These are phyloP conservation scores for Xanthoparmelia taractica DNA, from an alignment of 495 filamentous ascomycete species.

Conservation along the genomic window DNA sequence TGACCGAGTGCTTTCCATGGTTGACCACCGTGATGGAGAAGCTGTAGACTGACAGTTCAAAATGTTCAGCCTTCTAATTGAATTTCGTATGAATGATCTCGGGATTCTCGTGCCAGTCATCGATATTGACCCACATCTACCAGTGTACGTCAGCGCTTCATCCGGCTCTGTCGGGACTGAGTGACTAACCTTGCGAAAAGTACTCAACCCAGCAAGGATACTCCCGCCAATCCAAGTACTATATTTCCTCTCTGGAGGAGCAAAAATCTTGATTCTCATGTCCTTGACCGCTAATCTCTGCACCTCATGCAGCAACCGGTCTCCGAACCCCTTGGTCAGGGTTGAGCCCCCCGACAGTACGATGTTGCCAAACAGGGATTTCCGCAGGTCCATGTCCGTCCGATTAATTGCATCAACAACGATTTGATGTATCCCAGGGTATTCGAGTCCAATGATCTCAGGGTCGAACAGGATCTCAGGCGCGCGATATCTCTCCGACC, in stretches of 20 bases:
- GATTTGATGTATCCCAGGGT: constrained; percentile 94
- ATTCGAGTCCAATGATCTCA: constrained; percentile 93
- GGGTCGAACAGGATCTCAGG: constrained; percentile 98
- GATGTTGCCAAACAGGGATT: constrained; percentile 90
- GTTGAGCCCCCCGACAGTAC: constrained; percentile 94
- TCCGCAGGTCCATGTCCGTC: constrained; percentile 95
- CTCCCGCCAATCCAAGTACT: constrained; percentile 98
- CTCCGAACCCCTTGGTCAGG: constrained; percentile 88
- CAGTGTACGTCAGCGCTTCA: constrained; percentile 13
- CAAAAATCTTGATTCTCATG: constrained; percentile 98
- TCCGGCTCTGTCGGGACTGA: constrained; percentile 17
- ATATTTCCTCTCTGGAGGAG: constrained; percentile 94
- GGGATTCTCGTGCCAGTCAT: constrained; percentile 99
- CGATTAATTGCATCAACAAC: constrained; percentile 93
- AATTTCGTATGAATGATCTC: constrained; percentile 98
- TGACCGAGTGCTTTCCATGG: background rate
- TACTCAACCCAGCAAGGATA: constrained; percentile 93
- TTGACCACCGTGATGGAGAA: background rate
- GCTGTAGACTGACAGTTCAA: background rate
- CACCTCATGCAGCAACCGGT: constrained; percentile 83
- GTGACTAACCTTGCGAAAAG: constrained; percentile 82
- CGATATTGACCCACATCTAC: constrained; percentile 98
- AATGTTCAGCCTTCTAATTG: constrained; percentile 42
- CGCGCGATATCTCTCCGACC: constrained; percentile 86
- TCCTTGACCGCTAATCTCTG: constrained; percentile 92